Evolutionary conservation across 257 asterid genomes (phyloP).

Genomic region (Echites panduratus): DNA sequence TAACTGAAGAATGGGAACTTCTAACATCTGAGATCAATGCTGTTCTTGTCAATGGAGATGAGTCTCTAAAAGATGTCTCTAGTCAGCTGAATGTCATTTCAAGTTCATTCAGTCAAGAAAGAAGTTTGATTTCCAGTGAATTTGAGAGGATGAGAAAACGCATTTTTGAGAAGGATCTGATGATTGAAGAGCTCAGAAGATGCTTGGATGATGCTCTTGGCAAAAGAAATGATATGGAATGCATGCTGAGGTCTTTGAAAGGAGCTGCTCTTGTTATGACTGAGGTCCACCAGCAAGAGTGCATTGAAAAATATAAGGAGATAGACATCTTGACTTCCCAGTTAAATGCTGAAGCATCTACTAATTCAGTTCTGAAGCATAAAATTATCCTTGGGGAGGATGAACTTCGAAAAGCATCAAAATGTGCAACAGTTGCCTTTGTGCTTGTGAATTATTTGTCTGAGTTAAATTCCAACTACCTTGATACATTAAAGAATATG

Average conservation of each 20-base stretch:
- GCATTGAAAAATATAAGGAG: slow-evolving; percentile 65
- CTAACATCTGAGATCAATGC: slow-evolving; percentile 55
- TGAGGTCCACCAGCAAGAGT: slow-evolving; percentile 77
- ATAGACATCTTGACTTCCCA: slow-evolving; percentile 43
- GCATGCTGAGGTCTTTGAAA: slow-evolving; percentile 91
- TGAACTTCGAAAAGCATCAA: slow-evolving; percentile 48
- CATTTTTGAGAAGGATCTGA: slow-evolving; percentile 59
- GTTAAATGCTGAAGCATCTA: slow-evolving; percentile 37
- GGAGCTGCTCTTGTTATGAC: slow-evolving; percentile 85
- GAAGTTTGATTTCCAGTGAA: slow-evolving; percentile 55
- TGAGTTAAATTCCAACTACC: slow-evolving; percentile 47
- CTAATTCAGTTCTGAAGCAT: slow-evolving; percentile 45
- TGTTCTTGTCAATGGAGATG: slow-evolving; percentile 61
- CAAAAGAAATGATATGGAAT: slow-evolving; percentile 64
- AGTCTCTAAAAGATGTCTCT: slow-evolving; percentile 58
- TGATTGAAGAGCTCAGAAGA: slow-evolving; percentile 59
- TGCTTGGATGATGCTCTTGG: slow-evolving; percentile 64
- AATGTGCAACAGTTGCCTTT: slow-evolving; percentile 77
- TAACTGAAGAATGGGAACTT: slow-evolving; percentile 55
- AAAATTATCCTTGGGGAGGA: slow-evolving; percentile 44
- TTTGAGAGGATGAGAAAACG: slow-evolving; percentile 56
- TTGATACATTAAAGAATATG: slow-evolving; percentile 38
- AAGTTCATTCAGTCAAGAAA: slow-evolving; percentile 40
- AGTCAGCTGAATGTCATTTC: slow-evolving; percentile 52
- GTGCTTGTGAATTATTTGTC: slow-evolving; percentile 65